A percentile compares a stretch with the other conserved stretches of the same genome.
These are phyloP conservation scores for Wickerhamomyces sp. DNA, from an alignment of 1,139 yeast genomes.

Conservation along the genomic window DNA sequence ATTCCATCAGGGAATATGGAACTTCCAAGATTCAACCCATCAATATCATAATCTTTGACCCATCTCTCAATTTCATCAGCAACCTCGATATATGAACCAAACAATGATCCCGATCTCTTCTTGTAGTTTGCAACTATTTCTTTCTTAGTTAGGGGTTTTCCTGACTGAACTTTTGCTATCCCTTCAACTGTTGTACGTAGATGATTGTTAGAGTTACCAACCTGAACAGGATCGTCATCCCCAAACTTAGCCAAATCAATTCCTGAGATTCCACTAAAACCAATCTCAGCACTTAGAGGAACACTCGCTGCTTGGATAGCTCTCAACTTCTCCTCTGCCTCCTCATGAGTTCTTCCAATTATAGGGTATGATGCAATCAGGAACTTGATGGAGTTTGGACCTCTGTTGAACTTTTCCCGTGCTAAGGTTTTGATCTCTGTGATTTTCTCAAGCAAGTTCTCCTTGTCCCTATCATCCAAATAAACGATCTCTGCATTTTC, in stretches of 20 bases:
- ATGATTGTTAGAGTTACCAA: conserved; percentile 6
- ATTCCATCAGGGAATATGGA: conserved; percentile 25
- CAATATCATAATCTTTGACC: conserved; percentile 25
- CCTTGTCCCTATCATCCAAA: conserved; percentile 30
- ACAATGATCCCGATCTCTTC: conserved; percentile 2
- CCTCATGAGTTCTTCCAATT: conserved; percentile 30
- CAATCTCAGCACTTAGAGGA: conserved; percentile 34
- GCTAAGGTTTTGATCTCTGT: conserved; percentile 29
- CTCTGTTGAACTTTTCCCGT: conserved; percentile 23
- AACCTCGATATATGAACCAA: conserved; percentile 25
- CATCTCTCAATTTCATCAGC: conserved; percentile 26
- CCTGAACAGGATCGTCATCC: conserved; percentile 23
- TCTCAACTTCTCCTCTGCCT: conserved; percentile 21
- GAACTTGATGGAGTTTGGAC: conserved; percentile 27
- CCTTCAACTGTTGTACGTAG: conserved; percentile 4
- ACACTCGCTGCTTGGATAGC: background rate
- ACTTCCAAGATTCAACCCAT: conserved; percentile 26
- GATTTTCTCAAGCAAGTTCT: conserved; percentile 29
- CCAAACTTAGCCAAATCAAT: conserved; percentile 32
- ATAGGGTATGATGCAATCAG: conserved; percentile 25
- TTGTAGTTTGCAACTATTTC: conserved; percentile 1
- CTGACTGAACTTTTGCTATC: conserved; percentile 1
- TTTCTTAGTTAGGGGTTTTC: conserved; percentile 1
- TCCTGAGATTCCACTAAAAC: conserved; percentile 36
- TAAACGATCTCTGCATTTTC: conserved; percentile 40